Conservation (phyloP, 2,329 filamentous ascomycete species). For the Colletotrichum karsti region DNA sequence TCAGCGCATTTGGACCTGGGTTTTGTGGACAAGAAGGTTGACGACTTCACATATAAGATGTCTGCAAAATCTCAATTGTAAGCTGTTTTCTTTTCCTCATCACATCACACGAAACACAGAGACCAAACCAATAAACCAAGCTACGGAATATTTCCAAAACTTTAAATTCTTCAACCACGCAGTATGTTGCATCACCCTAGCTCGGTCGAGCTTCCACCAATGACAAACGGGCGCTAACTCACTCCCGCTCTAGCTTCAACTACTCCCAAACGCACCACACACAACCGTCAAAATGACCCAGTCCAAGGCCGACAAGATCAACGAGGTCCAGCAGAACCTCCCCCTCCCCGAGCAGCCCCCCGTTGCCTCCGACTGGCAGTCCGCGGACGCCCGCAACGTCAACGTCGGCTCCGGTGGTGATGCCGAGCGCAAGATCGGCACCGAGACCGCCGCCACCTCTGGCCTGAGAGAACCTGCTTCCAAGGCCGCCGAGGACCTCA, state of each 20-base stretch:
- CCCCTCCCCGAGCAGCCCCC: conserved; percentile 83
- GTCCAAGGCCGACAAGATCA: conserved; percentile 72
- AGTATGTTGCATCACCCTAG: background rate
- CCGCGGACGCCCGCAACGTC: conserved; percentile 72
- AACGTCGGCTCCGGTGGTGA: conserved; percentile 72
- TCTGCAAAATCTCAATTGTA: background rate
- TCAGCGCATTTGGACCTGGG: conserved; percentile 12
- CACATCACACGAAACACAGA: background rate
- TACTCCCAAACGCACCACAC: background rate
- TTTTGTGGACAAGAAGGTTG: background rate
- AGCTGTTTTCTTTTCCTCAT: background rate
- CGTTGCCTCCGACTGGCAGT: conserved; percentile 80
- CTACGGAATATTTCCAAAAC: background rate
- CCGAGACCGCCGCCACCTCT: conserved; percentile 53
- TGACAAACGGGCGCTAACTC: background rate
- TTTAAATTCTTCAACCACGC: background rate
- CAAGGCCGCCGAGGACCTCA: conserved; percentile 63
- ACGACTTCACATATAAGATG: conserved; percentile 6
- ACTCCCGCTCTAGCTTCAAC: background rate
- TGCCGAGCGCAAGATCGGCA: conserved; percentile 61
- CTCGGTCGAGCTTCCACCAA: background rate
- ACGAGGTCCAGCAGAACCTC: conserved; percentile 75
- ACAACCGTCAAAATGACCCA: conserved; percentile 44
- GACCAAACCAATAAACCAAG: background rate
- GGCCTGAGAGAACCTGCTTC: conserved; percentile 69